Evolutionary conservation across 768 basidiomycete genomes (phyloP).

Genomic region (Leccinum aurantiacum): DNA sequence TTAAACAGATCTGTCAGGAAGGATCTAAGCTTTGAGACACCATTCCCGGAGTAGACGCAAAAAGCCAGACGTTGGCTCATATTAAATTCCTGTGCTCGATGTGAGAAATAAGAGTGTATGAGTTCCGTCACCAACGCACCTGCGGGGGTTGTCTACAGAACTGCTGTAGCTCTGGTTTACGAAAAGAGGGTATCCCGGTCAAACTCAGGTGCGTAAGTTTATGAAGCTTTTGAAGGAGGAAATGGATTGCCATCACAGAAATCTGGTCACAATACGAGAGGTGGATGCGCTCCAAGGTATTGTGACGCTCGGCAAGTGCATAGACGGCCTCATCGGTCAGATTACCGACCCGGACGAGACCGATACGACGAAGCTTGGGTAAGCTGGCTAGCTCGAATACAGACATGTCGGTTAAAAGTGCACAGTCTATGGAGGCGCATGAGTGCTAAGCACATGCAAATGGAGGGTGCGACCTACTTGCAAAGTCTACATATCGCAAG

Average conservation of each 20-base stretch:
- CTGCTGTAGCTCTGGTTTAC: slow-evolving; percentile 77
- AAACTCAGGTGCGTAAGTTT: slow-evolving; percentile 93
- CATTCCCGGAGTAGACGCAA: slow-evolving; percentile 95
- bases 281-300: slow-evolving; percentile 92
- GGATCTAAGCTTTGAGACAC: slow-evolving; percentile 77
- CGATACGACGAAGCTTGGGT: slow-evolving; percentile 90
- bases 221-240: slow-evolving; percentile 83
- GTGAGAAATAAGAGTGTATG: slow-evolving; percentile 6
- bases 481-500: slow-evolving; percentile 93
- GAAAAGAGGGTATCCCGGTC: slow-evolving; percentile 95
- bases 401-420: slow-evolving; percentile 86
- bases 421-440: slow-evolving; percentile 59
- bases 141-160: slow-evolving; percentile 88
- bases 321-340: slow-evolving; percentile 94
- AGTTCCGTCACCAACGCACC: slow-evolving; percentile 45
- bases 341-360: slow-evolving; percentile 89
- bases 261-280: slow-evolving; percentile 97
- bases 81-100: slow-evolving; percentile 74
- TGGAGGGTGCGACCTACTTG: slow-evolving; percentile 58
- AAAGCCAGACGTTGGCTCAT: slow-evolving; percentile 85
- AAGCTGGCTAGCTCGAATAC: slow-evolving; percentile 88
- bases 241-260: slow-evolving; percentile 87
- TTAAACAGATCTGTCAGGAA: slow-evolving; percentile 78
- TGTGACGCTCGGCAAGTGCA: slow-evolving; percentile 80
- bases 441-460: slow-evolving; percentile 4